Evolutionary conservation across 2,329 filamentous ascomycete species (phyloP).

Genomic region (Chaetothyriales sp.): DNA sequence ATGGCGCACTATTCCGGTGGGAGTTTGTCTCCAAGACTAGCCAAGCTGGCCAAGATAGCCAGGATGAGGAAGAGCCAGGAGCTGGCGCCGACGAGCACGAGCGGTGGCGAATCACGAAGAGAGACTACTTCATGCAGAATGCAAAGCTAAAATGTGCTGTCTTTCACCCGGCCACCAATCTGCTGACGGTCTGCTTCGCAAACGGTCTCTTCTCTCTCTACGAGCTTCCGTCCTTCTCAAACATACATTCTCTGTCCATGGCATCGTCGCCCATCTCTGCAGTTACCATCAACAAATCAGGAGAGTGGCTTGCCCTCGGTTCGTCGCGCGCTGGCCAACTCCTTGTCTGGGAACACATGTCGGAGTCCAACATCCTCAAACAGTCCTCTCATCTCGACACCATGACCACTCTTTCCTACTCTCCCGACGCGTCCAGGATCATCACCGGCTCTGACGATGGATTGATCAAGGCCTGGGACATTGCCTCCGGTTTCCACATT

Average conservation of each 20-base stretch:
- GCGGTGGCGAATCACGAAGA: slow-evolving; percentile 81
- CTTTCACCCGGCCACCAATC: slow-evolving; percentile 71
- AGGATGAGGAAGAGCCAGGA: slow-evolving; percentile 44
- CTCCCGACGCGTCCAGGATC: slow-evolving; percentile 82
- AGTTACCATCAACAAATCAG: slow-evolving; percentile 83
- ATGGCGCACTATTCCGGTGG: slow-evolving; percentile 94
- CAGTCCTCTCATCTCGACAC: slow-evolving; percentile 95
- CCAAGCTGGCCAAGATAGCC: slow-evolving; percentile 42
- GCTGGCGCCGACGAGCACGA: slow-evolving; percentile 53
- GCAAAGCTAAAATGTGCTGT: slow-evolving; percentile 79
- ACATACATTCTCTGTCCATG: slow-evolving; percentile 81
- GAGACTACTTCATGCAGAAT: slow-evolving; percentile 87
- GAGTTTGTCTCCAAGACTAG: slow-evolving; percentile 56
- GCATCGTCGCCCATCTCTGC: slow-evolving; percentile 95
- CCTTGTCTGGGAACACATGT: slow-evolving; percentile 99
- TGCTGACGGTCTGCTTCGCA: slow-evolving; percentile 94
- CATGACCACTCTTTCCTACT: slow-evolving; percentile 86
- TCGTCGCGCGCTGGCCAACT: slow-evolving; percentile 90
- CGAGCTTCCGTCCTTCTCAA: slow-evolving; percentile 89
- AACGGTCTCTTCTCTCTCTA: slow-evolving; percentile 89
- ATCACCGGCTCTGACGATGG: slow-evolving; percentile 92
- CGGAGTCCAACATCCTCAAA: slow-evolving; percentile 95
- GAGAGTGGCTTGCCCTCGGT: slow-evolving; percentile 94
- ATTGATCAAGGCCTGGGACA: slow-evolving; percentile 97
- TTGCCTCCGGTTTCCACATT: slow-evolving; percentile 90